Evolutionary conservation across 2,329 filamentous ascomycete species (phyloP).

Genomic region (Colletotrichum lentis): DNA sequence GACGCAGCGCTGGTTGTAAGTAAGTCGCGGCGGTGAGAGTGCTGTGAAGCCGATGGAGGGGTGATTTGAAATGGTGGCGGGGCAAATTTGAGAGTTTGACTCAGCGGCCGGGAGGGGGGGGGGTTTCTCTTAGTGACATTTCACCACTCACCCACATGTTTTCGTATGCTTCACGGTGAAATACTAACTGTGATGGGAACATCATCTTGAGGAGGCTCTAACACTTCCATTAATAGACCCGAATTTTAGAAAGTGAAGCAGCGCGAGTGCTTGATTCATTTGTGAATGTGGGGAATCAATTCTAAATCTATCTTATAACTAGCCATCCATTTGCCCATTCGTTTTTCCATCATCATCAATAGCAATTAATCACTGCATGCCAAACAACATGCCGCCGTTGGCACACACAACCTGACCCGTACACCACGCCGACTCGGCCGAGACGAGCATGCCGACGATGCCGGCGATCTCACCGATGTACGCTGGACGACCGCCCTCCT

Average conservation of each 20-base stretch:
- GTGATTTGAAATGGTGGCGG: conserved; percentile 29
- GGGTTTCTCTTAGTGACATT: conserved; percentile 25
- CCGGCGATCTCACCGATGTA: conserved; percentile 78
- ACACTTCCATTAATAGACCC: neutral
- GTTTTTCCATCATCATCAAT: neutral
- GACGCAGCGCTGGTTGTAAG: neutral
- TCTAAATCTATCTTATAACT: conserved; percentile 26
- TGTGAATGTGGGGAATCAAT: conserved; percentile 15
- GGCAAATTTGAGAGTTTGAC: conserved; percentile 34
- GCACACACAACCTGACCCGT: conserved; percentile 83
- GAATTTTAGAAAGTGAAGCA: neutral
- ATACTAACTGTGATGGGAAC: neutral
- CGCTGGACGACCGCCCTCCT: conserved; percentile 65
- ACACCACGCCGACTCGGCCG: conserved; percentile 75
- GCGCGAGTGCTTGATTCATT: neutral
- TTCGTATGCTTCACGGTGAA: neutral
- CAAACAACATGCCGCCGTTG: conserved; percentile 74
- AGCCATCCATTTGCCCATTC: neutral
- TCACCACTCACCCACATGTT: neutral
- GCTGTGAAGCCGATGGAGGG: conserved; percentile 23
- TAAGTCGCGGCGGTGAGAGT: neutral
- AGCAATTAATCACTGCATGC: conserved; percentile 42
- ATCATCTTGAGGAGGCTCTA: too few species aligned
- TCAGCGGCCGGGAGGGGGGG: too few species aligned
- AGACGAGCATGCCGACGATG: conserved; percentile 78